A percentile compares a stretch with the other conserved stretches of the same genome.
Conservation (phyloP, 768 basidiomycete species). For the Pluteus cervinus region DNA sequence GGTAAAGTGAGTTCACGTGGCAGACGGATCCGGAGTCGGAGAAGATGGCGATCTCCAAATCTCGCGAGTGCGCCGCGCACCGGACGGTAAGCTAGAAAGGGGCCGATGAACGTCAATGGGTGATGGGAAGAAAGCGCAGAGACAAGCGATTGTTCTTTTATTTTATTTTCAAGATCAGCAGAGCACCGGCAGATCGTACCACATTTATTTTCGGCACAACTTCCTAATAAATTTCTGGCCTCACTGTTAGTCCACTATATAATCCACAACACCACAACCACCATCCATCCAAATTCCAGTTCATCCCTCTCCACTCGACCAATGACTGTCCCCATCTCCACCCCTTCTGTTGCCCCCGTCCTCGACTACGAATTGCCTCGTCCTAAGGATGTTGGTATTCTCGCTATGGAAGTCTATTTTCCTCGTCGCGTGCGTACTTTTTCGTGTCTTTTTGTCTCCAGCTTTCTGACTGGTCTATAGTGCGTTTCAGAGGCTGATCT, state of each 20-base stretch:
- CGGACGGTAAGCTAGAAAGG: no score
- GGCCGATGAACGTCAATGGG: no score
- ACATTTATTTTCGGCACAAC: constrained; percentile 31
- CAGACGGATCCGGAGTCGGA: no score
- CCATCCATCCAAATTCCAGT: constrained; percentile 9
- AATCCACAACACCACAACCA: constrained; percentile 11
- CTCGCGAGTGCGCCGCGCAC: no score
- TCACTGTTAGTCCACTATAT: constrained; percentile 29
- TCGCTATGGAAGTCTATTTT: constrained; percentile 93
- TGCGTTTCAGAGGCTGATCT: constrained; percentile 96
- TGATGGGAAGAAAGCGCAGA: no score
- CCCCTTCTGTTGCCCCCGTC: constrained; percentile 21
- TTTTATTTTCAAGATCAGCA: no score
- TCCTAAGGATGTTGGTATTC: constrained; percentile 91
- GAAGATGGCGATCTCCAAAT: no score
- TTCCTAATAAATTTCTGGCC: constrained; percentile 30
- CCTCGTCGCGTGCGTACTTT: constrained; percentile 67
- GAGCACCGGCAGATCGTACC: constrained; percentile 49
- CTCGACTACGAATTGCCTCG: constrained; percentile 46
- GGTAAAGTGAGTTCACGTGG: no score
- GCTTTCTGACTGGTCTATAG: constrained; percentile 29
- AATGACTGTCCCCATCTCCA: constrained; percentile 36
- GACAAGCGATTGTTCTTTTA: no score
- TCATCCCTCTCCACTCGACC: constrained; percentile 9
- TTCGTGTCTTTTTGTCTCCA: constrained; percentile 2